Conservation (phyloP, 2,329 filamentous ascomycete species). For the Arachnomyces sp. region DNA sequence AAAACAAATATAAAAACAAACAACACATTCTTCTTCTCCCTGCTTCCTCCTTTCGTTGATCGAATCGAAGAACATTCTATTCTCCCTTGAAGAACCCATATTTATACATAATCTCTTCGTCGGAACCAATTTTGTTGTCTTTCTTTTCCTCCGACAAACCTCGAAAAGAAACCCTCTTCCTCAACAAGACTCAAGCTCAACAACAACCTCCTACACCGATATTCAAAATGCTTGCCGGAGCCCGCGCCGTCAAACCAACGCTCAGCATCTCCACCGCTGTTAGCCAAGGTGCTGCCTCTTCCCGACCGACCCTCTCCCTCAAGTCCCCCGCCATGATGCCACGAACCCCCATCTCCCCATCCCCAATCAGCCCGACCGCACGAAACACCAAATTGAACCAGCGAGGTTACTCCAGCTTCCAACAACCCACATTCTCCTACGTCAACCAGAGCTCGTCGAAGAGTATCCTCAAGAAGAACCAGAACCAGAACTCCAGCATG, state of each 20-base stretch:
- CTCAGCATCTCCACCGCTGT: constrained; percentile 35
- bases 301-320: constrained; percentile 33
- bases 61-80: constrained; percentile 28
- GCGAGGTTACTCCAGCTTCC: constrained; percentile 31
- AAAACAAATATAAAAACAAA: too few species aligned
- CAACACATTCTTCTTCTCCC: constrained; percentile 25
- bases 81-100: constrained; percentile 9
- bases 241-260: constrained; percentile 36
- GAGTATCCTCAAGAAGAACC: constrained; percentile 41
- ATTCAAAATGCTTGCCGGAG: constrained; percentile 32
- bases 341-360: constrained; percentile 37
- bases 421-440: constrained; percentile 35
- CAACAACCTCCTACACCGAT: not conserved
- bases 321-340: constrained; percentile 35
- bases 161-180: too few species aligned
- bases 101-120: constrained; percentile 4
- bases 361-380: constrained; percentile 33
- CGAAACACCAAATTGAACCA: constrained; percentile 31
- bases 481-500: constrained; percentile 12
- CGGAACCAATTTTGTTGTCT: not conserved
- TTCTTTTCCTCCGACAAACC: constrained; percentile 1
- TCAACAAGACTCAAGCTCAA: too few species aligned
- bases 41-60: constrained; percentile 35
- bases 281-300: constrained; percentile 12
- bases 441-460: constrained; percentile 37